Evolutionary conservation across 352 stramenopile genomes (phyloP), one percentile per base, ranked within the genome.

Genomic region (Globisporangium canariense): DNA sequence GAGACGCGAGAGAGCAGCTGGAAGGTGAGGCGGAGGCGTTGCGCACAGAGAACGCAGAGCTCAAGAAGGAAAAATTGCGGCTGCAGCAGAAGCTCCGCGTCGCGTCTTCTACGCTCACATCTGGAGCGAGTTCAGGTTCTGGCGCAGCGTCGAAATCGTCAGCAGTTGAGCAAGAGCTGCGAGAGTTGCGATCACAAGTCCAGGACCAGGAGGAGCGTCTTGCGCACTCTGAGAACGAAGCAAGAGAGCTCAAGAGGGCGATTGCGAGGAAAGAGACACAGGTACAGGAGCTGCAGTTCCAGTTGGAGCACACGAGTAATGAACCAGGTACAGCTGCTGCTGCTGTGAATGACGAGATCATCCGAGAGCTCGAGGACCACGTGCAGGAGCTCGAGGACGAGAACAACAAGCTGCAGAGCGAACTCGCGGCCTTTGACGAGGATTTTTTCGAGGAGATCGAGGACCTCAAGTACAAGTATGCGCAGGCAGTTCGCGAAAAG

Each of bases 391-490:
- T 97, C 13, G 70, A 81, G 36, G 64, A 85, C 43, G 91, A 97
- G 63, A 96, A 94, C 54, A 68, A 71, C 49, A 76, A 86, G 50
- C 67, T 96, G 20, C 79, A 73, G 3, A 78, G 83, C 47, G 90
- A 98, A 66, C 71, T 98, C 43, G 74, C 81, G 43, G 93, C 92
- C 16, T 98, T 98, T 62, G 93, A 98, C 60, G 70, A 96, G 66
- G 93, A 98, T 22, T 98, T 98, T 69, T 98, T 98, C 61, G 93
- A 98, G 57, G 93, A 98, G 59, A 97, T 98, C 60, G 94, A 98
- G 73, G 93, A 98, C 61, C 85, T 98, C 58, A 98, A 98, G 74
- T 98, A 94, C 80, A 93, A 96, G 64, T 97, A 98, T 66, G 78
- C 88, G 3, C 82, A 97, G 70, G 90, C 91, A 16, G 63, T 94